Evolutionary conservation across 495 filamentous ascomycete genomes (phyloP).

Genomic region (Immersiella caudata): DNA sequence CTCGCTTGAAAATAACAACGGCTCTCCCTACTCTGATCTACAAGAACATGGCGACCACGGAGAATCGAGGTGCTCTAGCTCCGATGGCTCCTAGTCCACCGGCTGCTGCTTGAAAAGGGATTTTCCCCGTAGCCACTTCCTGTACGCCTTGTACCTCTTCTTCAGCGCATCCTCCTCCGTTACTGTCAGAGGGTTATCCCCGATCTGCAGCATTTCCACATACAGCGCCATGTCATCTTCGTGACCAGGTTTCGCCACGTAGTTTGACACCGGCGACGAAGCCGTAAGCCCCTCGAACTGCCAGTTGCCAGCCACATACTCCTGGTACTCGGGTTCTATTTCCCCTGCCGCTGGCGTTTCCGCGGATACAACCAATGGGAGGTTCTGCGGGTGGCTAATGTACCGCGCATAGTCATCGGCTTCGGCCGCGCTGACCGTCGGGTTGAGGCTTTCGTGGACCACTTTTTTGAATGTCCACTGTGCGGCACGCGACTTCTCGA

Average conservation of each 20-base stretch:
- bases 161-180: slow-evolving; percentile 78
- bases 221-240: slow-evolving; percentile 78
- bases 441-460: slow-evolving; percentile 76
- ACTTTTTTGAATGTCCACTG: slow-evolving; percentile 90
- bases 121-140: slow-evolving; percentile 91
- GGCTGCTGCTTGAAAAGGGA: slow-evolving; percentile 90
- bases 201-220: slow-evolving; percentile 70
- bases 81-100: slow-evolving; percentile 54
- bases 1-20: too few species aligned
- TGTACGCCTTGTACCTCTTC: slow-evolving; percentile 94
- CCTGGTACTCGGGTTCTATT: slow-evolving; percentile 67
- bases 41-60: slow-evolving; percentile 11
- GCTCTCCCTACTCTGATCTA: background rate
- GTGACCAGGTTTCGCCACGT: slow-evolving; percentile 19
- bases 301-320: slow-evolving; percentile 67
- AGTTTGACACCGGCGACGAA: background rate
- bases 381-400: slow-evolving; percentile 83
- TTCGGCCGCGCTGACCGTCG: slow-evolving; percentile 71
- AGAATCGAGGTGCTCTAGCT: slow-evolving; percentile 10
- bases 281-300: slow-evolving; percentile 40
- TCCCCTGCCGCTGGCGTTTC: slow-evolving; percentile 54
- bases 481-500: slow-evolving; percentile 69
- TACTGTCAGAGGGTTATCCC: slow-evolving; percentile 85
- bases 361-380: slow-evolving; percentile 82
- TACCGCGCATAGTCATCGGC: slow-evolving; percentile 88